Base-by-base conservation (phyloP, 257 asterid species). In the Voacanga thouarsii region DNA sequence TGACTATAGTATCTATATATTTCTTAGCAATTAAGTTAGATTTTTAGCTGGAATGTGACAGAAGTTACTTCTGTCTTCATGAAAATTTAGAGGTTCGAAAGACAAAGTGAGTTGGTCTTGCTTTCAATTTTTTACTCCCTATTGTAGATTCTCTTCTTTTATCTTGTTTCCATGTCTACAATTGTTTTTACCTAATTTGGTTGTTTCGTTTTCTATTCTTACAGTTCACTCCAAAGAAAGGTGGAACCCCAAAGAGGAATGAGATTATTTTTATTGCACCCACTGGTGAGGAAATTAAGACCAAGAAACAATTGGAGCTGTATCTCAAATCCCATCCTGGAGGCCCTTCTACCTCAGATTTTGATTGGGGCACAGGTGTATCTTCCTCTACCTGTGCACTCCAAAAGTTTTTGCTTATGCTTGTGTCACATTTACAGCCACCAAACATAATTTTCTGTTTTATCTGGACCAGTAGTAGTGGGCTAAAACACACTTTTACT, bases 241-340 rank as follows among this genome's bases (percentile, higher is more conserved):
- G 71, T 60, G 79, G 72, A 63, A 76, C 79, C 5, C 55, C 45
- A 14, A 70, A 71, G 49, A 75, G 45, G 71, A 67, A 43, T 68
- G 76, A 86, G 66, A 57, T 89, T 56, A 74, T 88, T 68, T 91
- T 91, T 65, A 33, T 84, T 12, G 70, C 97, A 44, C 95, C 93
- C 0, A 85, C 85, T 43, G 92, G 93, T 37, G 97, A 91, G 78
- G 91, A 91, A 87, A 87, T 91, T 70, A 89, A 79, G 84, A 88
- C 50, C 75, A 90, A 85, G 88, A 89, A 77, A 60, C 93, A 91
- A 82, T 65, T 91, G 84, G 88, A 84, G 66, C 89, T 79, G 77
- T 88, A 91, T 89, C 89, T 91, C 77, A 91, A 88, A 79, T 84
- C 95, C 77, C 91, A 91, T 73, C 87, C 92, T 45, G 94, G 87